phyloP scores from a whole-genome alignment of 345 rosid species.

The Firmiana major region DNA sequence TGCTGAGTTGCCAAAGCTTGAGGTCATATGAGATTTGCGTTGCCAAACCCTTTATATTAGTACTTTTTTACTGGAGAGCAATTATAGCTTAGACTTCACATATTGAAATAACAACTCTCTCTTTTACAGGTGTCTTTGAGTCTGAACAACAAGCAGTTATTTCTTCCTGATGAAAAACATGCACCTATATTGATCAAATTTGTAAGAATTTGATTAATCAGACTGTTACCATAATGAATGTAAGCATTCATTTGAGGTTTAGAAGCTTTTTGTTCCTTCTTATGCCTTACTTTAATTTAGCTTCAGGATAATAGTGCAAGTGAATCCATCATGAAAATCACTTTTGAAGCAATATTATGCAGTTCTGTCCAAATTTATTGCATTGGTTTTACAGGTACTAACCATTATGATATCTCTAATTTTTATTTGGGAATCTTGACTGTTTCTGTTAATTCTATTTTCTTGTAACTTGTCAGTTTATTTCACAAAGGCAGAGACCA shows the following conservation, averaged over 20 bases:
- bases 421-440: neutral
- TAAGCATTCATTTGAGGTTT: constrained; percentile 32
- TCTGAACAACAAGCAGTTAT: constrained; percentile 66
- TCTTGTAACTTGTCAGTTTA: constrained; percentile 45
- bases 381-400: constrained; percentile 66
- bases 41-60: neutral
- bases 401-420: neutral
- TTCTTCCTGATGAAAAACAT: constrained; percentile 65
- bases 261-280: neutral
- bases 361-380: constrained; percentile 60
- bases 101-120: constrained; percentile 14
- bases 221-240: constrained; percentile 54
- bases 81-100: neutral
- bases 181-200: constrained; percentile 52
- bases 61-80: neutral
- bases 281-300: constrained; percentile 2
- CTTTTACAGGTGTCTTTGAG: constrained; percentile 50
- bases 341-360: constrained; percentile 70
- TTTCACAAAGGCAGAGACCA: constrained; percentile 86
- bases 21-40: constrained; percentile 1
- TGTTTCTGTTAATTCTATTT: constrained; percentile 10
- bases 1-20: constrained; percentile 10
- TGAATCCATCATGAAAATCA: neutral
- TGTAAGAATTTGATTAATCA: constrained; percentile 50
- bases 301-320: neutral